Evolutionary conservation across 345 rosid species (phyloP).

Genomic region (Excoecaria agallocha): DNA sequence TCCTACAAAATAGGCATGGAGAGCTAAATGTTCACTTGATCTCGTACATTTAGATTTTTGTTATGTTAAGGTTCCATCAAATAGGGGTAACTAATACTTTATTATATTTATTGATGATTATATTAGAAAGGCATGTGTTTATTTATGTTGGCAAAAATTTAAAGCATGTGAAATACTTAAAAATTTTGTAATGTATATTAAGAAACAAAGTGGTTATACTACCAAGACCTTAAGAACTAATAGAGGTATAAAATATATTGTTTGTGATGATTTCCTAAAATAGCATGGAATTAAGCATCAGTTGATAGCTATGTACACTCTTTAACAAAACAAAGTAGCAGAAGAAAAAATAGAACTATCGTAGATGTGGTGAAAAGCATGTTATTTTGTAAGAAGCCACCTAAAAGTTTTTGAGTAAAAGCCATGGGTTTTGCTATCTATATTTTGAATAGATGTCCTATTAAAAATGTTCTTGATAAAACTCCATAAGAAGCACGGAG

Average conservation of each 20-base stretch:
- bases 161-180: background rate
- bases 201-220: background rate
- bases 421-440: background rate
- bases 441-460: background rate
- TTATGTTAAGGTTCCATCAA: too few species aligned
- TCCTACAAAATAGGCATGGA: too few species aligned
- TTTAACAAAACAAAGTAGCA: background rate
- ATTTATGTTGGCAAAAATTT: background rate
- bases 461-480: background rate
- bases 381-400: background rate
- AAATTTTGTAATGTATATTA: background rate
- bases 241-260: background rate
- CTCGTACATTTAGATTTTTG: too few species aligned
- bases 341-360: background rate
- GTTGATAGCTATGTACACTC: background rate
- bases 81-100: too few species aligned
- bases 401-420: background rate
- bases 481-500: too few species aligned
- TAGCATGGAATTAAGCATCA: background rate
- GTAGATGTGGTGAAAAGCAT: background rate
- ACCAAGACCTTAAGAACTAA: background rate
- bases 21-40: too few species aligned
- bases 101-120: too few species aligned
- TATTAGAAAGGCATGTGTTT: too few species aligned
- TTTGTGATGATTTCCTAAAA: background rate